These are phyloP conservation scores for Artemisia annua DNA, from an alignment of 129 eudicot species.

Conservation along the genomic window DNA sequence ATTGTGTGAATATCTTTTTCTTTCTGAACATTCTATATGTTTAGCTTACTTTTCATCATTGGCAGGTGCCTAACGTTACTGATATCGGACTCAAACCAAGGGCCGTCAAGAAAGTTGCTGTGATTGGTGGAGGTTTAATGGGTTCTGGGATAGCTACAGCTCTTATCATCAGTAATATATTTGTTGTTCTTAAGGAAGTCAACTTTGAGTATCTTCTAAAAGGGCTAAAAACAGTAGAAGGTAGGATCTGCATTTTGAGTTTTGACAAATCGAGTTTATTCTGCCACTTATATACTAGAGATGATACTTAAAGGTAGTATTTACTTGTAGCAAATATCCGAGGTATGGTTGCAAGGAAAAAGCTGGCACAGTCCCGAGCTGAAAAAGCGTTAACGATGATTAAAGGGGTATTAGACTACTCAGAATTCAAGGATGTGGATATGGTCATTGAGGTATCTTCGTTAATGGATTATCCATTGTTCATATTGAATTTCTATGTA, in stretches of 20 bases:
- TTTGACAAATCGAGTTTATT: neutral
- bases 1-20: no score
- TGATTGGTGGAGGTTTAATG: no score
- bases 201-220: conserved; percentile 66
- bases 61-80: no score
- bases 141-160: conserved; percentile 47
- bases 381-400: conserved; percentile 62
- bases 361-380: conserved; percentile 47
- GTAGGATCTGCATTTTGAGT: neutral
- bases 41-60: no score
- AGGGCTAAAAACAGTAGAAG: conserved; percentile 49
- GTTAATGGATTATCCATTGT: no score
- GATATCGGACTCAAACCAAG: no score
- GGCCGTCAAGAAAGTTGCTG: no score
- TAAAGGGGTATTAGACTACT: no score
- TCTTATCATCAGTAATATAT: conserved; percentile 54
- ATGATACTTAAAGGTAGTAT: conserved; percentile 11
- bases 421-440: no score
- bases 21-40: no score
- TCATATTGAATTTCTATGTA: neutral
- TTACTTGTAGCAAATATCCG: conserved; percentile 45
- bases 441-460: conserved; percentile 44
- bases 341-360: no score
- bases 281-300: no score
- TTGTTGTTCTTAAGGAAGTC: conserved; percentile 25